Percentiles rank a stretch among this genome's conserved stretches.
Conservation (phyloP, 306 rosid genomes). For the Casuarina glauca region DNA sequence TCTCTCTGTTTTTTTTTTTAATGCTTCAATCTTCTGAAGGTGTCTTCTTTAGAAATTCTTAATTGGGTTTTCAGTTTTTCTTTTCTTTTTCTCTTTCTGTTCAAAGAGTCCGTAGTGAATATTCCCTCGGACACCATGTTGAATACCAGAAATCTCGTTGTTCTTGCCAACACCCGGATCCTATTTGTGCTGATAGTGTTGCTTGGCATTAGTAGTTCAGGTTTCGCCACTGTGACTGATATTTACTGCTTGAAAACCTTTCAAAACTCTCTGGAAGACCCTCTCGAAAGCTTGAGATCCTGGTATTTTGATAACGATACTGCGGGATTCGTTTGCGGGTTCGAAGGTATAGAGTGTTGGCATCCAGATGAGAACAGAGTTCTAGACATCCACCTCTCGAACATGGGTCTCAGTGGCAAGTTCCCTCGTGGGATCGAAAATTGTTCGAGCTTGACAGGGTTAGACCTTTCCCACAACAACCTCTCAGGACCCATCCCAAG, state of each 20-base stretch:
- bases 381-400: constrained; percentile 54
- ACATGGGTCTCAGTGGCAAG: constrained; percentile 73
- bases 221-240: constrained; percentile 55
- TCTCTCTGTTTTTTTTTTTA: neutral
- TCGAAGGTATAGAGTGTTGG: constrained; percentile 84
- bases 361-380: constrained; percentile 83
- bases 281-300: constrained; percentile 42
- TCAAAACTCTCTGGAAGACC: constrained; percentile 47
- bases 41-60: neutral
- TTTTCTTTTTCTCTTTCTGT: too few relatives aligned
- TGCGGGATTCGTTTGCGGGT: constrained; percentile 70
- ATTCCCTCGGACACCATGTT: constrained; percentile 22
- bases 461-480: constrained; percentile 71
- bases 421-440: constrained; percentile 55
- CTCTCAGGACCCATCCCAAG: constrained; percentile 57
- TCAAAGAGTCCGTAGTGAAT: too few relatives aligned
- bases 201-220: constrained; percentile 38
- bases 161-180: constrained; percentile 8
- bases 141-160: constrained; percentile 26
- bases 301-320: constrained; percentile 66
- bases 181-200: constrained; percentile 31
- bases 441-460: constrained; percentile 73
- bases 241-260: constrained; percentile 60
- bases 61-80: neutral
- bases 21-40: neutral